Conservation (phyloP, 2,329 filamentous ascomycete species). For the Lasiodiplodia hormozganensis region DNA sequence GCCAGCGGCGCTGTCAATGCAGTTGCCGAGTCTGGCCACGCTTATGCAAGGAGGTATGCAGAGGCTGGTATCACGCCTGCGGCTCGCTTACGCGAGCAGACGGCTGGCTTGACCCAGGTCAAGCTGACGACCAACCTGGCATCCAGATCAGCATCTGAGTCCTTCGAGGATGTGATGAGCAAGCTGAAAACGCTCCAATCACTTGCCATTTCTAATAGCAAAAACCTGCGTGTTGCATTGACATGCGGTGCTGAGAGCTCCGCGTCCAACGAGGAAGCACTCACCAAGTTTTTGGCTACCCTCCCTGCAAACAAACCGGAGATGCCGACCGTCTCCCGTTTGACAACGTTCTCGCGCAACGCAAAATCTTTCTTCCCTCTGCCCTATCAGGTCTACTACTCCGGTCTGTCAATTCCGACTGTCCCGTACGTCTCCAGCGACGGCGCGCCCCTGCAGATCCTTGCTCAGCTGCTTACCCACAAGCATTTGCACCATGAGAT, state of each 20-base stretch:
- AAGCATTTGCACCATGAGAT: slow-evolving; percentile 98
- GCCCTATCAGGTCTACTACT: slow-evolving; percentile 97
- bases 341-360: slow-evolving; percentile 47
- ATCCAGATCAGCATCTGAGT: slow-evolving; percentile 71
- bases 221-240: slow-evolving; percentile 77
- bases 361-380: slow-evolving; percentile 87
- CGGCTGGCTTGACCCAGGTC: slow-evolving; percentile 89
- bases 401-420: slow-evolving; percentile 80
- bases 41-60: slow-evolving; percentile 83
- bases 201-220: slow-evolving; percentile 73
- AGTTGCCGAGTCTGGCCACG: slow-evolving; percentile 88
- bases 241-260: slow-evolving; percentile 83
- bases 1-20: slow-evolving; percentile 90
- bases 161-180: slow-evolving; percentile 74
- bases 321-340: slow-evolving; percentile 35
- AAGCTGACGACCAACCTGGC: slow-evolving; percentile 83
- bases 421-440: slow-evolving; percentile 79
- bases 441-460: slow-evolving; percentile 82
- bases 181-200: slow-evolving; percentile 87
- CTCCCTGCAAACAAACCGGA: slow-evolving; percentile 55
- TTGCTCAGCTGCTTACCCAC: slow-evolving; percentile 91
- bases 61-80: slow-evolving; percentile 78
- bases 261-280: slow-evolving; percentile 70
- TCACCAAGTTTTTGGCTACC: slow-evolving; percentile 73
- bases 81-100: slow-evolving; percentile 79